Base-by-base conservation (phyloP, 805 yeast species). In the Vanderwaltozyma yarrowii region DNA sequence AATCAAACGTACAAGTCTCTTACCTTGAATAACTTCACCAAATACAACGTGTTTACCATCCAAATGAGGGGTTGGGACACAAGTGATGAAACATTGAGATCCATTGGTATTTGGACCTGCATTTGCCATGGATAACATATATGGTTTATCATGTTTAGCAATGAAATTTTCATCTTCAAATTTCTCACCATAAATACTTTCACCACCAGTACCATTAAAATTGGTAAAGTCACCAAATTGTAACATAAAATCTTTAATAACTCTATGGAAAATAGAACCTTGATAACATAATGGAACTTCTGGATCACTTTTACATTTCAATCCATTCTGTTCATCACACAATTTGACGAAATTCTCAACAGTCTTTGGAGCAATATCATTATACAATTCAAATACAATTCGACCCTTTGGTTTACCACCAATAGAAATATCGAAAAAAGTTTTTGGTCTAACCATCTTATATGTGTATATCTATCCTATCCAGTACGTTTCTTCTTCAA, bases 1-100 rank as follows among this genome's bases (percentile, higher is more conserved):
- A 43, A 92, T 70, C 40, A 72, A 68, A 46, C 95, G 77, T 8
- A 84, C 87, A 23, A 85, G 61, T 7, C 86, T 75, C 58, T 84
- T 88, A 30, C 96, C 96, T 31, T 71, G 62, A 35, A 89, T 62
- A 28, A 92, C 87, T 59, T 82, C 76, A 45, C 98, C 98, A 58
- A 92, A 92, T 3, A 92, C 97, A 37, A 88, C 96, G 60, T 92
- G 98, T 61, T 89, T 89, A 19, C 89, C 94, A 57, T 92, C 89
- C 47, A 92, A 73, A 62, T 89, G 97, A 6, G 97, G 95, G 2
- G 96, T 86, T 30, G 86, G 78, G 2, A 77, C 92, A 2, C 96
- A 85, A 20, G 98, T 89, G 52, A 89, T 78, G 61, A 89, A 89
- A 52, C 86, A 92, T 63, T 89, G 97, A 2, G 96, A 86, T 1